Evolutionary conservation across 768 basidiomycete species (phyloP).

Genomic region (Myochromella boudieri): DNA sequence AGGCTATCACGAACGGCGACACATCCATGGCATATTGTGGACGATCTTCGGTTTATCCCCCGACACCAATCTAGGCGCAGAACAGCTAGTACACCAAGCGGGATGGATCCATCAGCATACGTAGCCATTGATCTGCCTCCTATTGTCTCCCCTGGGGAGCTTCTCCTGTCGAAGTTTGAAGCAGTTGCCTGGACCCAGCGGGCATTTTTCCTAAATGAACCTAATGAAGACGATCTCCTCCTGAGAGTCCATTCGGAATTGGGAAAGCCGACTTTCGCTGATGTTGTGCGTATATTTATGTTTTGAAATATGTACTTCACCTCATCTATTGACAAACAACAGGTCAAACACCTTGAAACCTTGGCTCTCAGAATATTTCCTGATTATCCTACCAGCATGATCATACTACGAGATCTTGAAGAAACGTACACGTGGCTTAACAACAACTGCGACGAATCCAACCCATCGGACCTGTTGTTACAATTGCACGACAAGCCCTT

Average conservation of each 20-base stretch:
- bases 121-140: constrained; percentile 26
- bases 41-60: constrained; percentile 40
- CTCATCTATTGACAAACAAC: neutral
- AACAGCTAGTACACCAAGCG: neutral
- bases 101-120: constrained; percentile 21
- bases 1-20: no score
- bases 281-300: constrained; percentile 40
- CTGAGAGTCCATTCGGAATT: constrained; percentile 33
- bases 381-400: constrained; percentile 21
- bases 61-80: constrained; percentile 17
- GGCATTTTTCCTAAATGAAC: constrained; percentile 29
- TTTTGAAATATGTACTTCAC: neutral
- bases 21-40: constrained; percentile 29
- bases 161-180: constrained; percentile 37
- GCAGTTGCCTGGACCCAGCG: constrained; percentile 51
- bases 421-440: constrained; percentile 46
- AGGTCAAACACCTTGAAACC: constrained; percentile 42
- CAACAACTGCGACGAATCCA: constrained; percentile 19
- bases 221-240: constrained; percentile 29
- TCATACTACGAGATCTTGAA: constrained; percentile 36
- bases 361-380: constrained; percentile 28
- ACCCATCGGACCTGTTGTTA: constrained; percentile 16
- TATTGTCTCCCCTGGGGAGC: constrained; percentile 36
- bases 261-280: constrained; percentile 36
- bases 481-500: constrained; percentile 23